Base-by-base conservation (phyloP, 768 basidiomycete genomes). In the Plicaturopsis crispa region DNA sequence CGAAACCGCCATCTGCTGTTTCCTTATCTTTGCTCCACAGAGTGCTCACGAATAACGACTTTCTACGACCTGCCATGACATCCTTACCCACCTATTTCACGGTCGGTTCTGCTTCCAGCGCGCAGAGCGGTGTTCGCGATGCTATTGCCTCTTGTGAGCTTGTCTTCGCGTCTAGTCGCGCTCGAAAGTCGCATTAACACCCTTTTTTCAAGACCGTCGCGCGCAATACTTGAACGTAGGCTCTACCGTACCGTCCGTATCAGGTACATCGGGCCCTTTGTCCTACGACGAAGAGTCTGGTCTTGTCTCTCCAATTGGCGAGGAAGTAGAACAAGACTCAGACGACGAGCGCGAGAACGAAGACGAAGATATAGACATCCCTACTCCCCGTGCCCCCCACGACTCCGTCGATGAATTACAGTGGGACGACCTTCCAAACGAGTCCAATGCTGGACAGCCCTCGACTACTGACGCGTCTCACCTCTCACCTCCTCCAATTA, bases 151-250 rank as follows among this genome's bases (percentile, higher is more conserved):
- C 80, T 12, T 81, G 80, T 78, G 47, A 53, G 72, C 57, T 14
- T 31, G 21, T 28, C 41, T 36, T 33, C 33, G 24, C 21, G 19
- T 11, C 24, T 45, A 20, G 35, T 43, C 23, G 39, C 2, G 3
- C 18, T 33, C 28, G 19, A 13, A 42, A 33, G 6, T 38, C 20
- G 44, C 35, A 8, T 41, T 30, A n/a, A 17, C 14, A n/a, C n/a
- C n/a, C n/a, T n/a, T n/a, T n/a, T 39, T 40, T 43, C 14, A 46
- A 86, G 84, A 85, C 53, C 76, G 75, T 38, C 73, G 84, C 21
- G 65, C 80, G 6, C 82, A 84, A 51, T 80, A 73, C 26, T 28
- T 28, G 26, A 65, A 75, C 28, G 76, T 75, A 16, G 74, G 73
- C 36, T 75, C 78, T 6, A 67, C 69, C 22, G 69, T 80, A 18